Evolutionary conservation across 108 stramenopile species (phyloP), one percentile per base, ranked within the genome.

Genomic region (Nitzschia sp.): DNA sequence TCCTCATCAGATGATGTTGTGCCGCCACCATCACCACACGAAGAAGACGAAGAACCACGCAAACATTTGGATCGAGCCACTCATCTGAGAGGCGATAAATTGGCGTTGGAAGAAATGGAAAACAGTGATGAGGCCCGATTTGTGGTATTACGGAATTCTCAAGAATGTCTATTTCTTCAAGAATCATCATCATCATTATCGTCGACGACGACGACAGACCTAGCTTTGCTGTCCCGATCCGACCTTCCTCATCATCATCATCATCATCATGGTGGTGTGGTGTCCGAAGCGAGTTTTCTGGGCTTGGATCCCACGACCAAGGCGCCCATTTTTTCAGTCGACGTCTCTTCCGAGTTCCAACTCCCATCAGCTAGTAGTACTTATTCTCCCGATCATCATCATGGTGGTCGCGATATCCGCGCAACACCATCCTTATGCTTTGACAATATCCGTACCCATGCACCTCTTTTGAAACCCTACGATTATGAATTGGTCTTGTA

Each of bases 401-500:
- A 8, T 8, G 23, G 8, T 8, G n/a, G 6, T 15, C 6, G 6
- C 60, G 54, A 36, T 19, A 38, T 19, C n/a, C n/a, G n/a, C n/a
- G n/a, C n/a, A n/a, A n/a, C n/a, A n/a, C 36, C 36, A 17, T 19
- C 23, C 15, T 8, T 34, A 22, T 70, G 72, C 71, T 88, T 89
- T 73, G 75, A 60, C 27, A 78, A 87, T 52, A 89, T 88, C 1
- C 77, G 92, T 21, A 84, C 86, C 33, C 66, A 72, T 50, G 86
- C 85, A 16, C 91, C 88, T 2, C 58, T 89, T 53, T 53, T 92
- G 4, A 56, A 62, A 17, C 45, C 71, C n/a, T 45, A 71, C 6
- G 76, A 92, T 27, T 85, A 89, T 60, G 86, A 89, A 64, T 30
- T 94, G 48, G 92, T 83, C n/a, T 63, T 94, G 36, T 72, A 81